Percentiles rank a stretch among this genome's conserved stretches.
phyloP scores from a whole-genome alignment of 2,329 filamentous ascomycete genomes.

The Ophiostoma ulmi region DNA sequence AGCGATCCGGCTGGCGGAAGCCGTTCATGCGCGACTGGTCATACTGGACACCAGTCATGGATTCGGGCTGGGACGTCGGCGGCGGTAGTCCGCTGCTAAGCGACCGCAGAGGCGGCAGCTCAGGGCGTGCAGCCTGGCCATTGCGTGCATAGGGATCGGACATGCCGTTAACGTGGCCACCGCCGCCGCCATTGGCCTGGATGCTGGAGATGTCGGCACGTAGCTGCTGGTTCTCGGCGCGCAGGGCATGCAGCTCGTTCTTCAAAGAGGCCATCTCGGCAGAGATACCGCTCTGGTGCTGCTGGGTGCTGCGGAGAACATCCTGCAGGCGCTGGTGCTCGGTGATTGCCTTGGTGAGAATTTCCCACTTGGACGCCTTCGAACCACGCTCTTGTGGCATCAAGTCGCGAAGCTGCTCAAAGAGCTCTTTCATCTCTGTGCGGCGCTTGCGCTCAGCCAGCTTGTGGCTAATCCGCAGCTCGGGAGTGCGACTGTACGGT shows the following conservation, averaged over 20 bases:
- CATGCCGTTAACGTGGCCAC: slow-evolving; percentile 17
- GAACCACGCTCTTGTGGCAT: slow-evolving; percentile 76
- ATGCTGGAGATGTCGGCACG: slow-evolving; percentile 36
- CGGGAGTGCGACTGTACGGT: slow-evolving; percentile 77
- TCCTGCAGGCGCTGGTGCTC: slow-evolving; percentile 55
- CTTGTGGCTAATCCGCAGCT: slow-evolving; percentile 78
- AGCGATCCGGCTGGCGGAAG: slow-evolving; percentile 36
- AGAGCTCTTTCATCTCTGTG: slow-evolving; percentile 84
- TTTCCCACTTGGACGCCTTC: slow-evolving; percentile 87
- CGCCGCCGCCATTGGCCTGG: slow-evolving; percentile 27
- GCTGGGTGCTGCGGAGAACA: slow-evolving; percentile 43
- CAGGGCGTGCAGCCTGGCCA: slow-evolving; percentile 35
- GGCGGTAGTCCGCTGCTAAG: slow-evolving; percentile 41
- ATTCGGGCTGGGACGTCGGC: slow-evolving; percentile 40
- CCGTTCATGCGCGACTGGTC: slow-evolving; percentile 46
- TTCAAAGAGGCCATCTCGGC: slow-evolving; percentile 47
- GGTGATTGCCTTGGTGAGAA: slow-evolving; percentile 68
- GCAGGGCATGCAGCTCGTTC: slow-evolving; percentile 45
- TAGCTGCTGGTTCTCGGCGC: slow-evolving; percentile 47
- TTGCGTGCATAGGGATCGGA: slow-evolving; percentile 32
- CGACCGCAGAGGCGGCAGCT: slow-evolving; percentile 54
- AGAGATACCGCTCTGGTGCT: slow-evolving; percentile 38
- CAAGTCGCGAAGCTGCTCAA: slow-evolving; percentile 71
- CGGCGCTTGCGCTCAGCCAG: slow-evolving; percentile 76
- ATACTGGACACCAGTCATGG: slow-evolving; percentile 64